These are phyloP conservation scores for Cutaneotrichosporon arboriforme DNA, from an alignment of 1,284 basidiomycete genomes.

Conservation along the genomic window DNA sequence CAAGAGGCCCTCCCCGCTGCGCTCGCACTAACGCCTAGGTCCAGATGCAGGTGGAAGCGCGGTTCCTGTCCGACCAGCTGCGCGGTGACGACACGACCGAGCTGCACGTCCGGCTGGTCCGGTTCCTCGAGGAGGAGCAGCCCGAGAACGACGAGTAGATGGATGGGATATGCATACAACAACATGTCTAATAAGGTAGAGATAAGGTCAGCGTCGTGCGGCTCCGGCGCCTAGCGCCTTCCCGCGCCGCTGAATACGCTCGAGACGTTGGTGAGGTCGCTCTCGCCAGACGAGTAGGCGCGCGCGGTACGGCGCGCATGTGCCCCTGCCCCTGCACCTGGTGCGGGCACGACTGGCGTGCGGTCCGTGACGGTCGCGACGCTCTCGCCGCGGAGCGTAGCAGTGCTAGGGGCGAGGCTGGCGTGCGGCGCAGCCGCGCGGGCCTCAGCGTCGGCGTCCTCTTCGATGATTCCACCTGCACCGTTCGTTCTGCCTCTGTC, in stretches of 20 bases:
- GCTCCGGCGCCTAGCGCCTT: background rate
- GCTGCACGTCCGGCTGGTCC: conserved; percentile 80
- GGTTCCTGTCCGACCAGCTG: conserved; percentile 83
- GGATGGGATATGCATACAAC: conserved; percentile 13
- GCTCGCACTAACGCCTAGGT: conserved; percentile 55
- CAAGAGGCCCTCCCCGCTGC: conserved; percentile 7
- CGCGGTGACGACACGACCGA: conserved; percentile 92
- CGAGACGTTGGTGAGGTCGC: conserved; percentile 16
- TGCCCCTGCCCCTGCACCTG: background rate
- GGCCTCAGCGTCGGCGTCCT: conserved; percentile 31
- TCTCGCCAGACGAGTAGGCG: conserved; percentile 9
- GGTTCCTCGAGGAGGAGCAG: conserved; percentile 87
- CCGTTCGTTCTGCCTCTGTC: too few relatives aligned
- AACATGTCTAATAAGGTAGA: conserved; percentile 7
- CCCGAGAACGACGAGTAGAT: conserved; percentile 48
- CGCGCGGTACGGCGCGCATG: conserved; percentile 2
- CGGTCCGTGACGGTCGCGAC: conserved; percentile 19
- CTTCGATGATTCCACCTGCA: conserved; percentile 27
- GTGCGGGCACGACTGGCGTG: conserved; percentile 8
- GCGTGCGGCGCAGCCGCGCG: background rate
- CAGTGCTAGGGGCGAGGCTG: background rate
- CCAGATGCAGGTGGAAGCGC: conserved; percentile 90
- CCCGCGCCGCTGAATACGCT: background rate
- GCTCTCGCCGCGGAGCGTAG: conserved; percentile 19
- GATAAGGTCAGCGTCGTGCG: conserved; percentile 19